Evolutionary conservation across 2,329 filamentous ascomycete species (phyloP), one percentile per base, ranked within the genome.

Genomic region (Clonostachys sp.): DNA sequence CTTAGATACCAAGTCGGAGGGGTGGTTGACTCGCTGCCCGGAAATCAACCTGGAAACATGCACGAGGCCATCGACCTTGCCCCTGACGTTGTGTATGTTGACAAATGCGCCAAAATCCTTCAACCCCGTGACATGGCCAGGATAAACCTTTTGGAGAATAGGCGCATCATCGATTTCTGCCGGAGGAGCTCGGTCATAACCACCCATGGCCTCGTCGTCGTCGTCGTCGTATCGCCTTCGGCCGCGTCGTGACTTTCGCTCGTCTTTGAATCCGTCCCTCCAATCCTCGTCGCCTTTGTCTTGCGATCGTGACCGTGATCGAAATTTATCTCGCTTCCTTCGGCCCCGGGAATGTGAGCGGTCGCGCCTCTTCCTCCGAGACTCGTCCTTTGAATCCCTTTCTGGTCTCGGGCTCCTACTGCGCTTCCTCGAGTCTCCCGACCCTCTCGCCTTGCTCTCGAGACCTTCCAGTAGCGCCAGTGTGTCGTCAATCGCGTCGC

Each of bases 101-200:
- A 97, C 91, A 65, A 99, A 99, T 1, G 85, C 91, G 12, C 94
- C 94, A 67, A 97, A 99, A 51, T 96, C 90, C 59, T 96, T 97
- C 46, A 99, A 77, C 0, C 91, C 91, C 0, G 90, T 96, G 13
- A 97, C 89, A 58, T 86, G 84, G 2, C 94, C 94, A 52, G 90
- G 81, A 60, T 99, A 99, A 3, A 96, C 72, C 62, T 99, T 99
- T 73, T 85, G 84, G 7, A 95, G 68, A 34, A 91, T 73, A 0
- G 94, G 91, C 40, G 80, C 68, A 45, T 96, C 87, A 64, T 99
- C 94, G 10, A 95, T 63, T 57, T 95, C 89, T 3, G 78, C 80
- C 3, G 80, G 79, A 0, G 88, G 87, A 0, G 83, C 81, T 46
- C 79, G 76, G 51, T 87, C 80, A 36, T 86, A 74, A 24, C 72